Evolutionary conservation across 768 basidiomycete genomes (phyloP).

Genomic region (Auricularia cornea): DNA sequence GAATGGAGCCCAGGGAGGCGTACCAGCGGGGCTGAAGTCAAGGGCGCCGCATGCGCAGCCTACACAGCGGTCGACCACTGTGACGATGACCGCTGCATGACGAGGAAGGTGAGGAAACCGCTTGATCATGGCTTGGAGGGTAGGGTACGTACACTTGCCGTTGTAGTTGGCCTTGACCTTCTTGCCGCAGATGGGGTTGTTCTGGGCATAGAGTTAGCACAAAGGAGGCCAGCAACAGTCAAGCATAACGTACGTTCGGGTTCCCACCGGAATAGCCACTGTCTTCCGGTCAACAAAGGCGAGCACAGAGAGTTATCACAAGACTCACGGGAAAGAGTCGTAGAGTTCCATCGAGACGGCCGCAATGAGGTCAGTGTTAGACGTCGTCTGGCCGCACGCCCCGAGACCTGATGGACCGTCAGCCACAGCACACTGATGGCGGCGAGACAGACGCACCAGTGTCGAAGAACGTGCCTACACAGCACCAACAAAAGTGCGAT

Average conservation of each 20-base stretch:
- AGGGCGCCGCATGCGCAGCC: conserved; percentile 41
- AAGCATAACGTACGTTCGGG: conserved; percentile 38
- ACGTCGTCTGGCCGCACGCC: conserved; percentile 54
- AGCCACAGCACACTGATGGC: too few species aligned
- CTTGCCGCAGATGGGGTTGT: conserved; percentile 62
- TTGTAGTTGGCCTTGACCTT: conserved; percentile 30
- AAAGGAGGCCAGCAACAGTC: background rate
- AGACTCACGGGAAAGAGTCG: conserved; percentile 51
- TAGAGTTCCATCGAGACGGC: conserved; percentile 52
- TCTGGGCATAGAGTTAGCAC: background rate
- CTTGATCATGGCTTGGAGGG: conserved; percentile 41
- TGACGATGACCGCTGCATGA: conserved; percentile 35
- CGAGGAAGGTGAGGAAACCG: too few species aligned
- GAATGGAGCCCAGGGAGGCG: too few species aligned
- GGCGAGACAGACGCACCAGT: conserved; percentile 28
- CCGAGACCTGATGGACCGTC: conserved; percentile 28
- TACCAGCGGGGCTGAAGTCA: conserved; percentile 42
- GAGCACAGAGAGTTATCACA: background rate
- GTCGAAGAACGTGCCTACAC: conserved; percentile 38
- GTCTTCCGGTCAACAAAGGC: background rate
- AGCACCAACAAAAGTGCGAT: background rate
- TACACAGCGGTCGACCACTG: conserved; percentile 53
- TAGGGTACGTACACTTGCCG: background rate
- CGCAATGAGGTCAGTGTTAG: conserved; percentile 42
- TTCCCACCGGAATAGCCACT: conserved; percentile 51